Evolutionary conservation across 441 rosid genomes (phyloP), one percentile per base, ranked within the genome.

Genomic region (Pelargonium myrrhifolium): DNA sequence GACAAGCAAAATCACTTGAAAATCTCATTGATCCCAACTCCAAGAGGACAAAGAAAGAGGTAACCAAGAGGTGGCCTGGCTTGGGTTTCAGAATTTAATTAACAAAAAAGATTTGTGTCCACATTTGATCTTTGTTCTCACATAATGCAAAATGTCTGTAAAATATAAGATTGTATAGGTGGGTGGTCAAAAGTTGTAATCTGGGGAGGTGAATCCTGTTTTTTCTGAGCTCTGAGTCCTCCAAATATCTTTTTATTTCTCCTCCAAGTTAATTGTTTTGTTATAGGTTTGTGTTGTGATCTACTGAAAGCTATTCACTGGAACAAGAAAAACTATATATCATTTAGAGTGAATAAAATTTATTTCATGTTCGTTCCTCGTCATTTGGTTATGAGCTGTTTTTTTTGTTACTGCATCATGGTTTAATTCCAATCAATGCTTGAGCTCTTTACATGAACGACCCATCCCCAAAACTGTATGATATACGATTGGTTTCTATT

Each of bases 1-100:
- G 87, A 70, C 89, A 91, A 79, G 92, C 99, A n/a, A 94, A 88
- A 75, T 94, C 99, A 1, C 87, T 94, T 10, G 92, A 89, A 79
- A 89, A 88, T 74, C 96, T 94, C 66, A 89, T 94, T 0, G 96
- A 89, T 77, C 96, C 93, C 62, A 87, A 64, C 71, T 86, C 99
- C 42, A 91, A 79, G 82, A 89, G 91, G 78, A 66, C 80, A 11
- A 93, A 87, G 89, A 91, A 90, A 80, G 90, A 86, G 71, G 83
- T 81, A 7, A 77, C 80, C 14, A 94, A 87, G 79, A 87, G 82
- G 83, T 93, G 98, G 98, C 80, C 91, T n/a, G 86, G 92, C 66
- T 80, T 89, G 76, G 97, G 96, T 64, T 91, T 93, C 76, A 87
- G 86, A 81, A 79, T 81, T 77, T 91, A 85, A 86, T 26, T 49